Conservation (phyloP, 495 filamentous ascomycete species). For the Tuber aestivum region DNA sequence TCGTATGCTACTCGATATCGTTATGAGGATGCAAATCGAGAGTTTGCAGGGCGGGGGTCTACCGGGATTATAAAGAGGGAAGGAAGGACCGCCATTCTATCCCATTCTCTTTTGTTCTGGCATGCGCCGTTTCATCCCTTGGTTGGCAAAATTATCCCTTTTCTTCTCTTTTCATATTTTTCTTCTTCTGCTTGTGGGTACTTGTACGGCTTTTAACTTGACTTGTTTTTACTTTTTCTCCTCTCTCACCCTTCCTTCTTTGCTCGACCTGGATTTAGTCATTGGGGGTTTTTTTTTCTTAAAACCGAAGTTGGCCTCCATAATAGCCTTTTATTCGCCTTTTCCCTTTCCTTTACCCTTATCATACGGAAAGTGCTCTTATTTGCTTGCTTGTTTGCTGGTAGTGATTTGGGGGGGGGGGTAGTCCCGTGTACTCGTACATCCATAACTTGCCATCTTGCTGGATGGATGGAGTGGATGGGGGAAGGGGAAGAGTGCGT, state of each 20-base stretch:
- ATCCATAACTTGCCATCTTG: not conserved
- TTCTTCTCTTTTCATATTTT: constrained; percentile 7
- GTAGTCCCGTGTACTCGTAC: not conserved
- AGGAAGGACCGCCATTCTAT: not conserved
- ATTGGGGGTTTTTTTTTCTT: constrained; percentile 4
- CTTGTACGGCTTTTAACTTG: not conserved
- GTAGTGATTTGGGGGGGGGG: not conserved
- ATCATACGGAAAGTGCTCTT: not conserved
- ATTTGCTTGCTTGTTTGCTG: not conserved
- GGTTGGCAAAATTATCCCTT: not conserved
- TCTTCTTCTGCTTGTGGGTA: not conserved
- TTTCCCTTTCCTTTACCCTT: not conserved
- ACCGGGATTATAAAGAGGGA: not conserved
- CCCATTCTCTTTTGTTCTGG: not conserved
- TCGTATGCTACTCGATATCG: constrained; percentile 24
- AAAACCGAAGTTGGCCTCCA: not conserved
- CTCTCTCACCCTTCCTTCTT: not conserved
- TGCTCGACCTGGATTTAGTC: not conserved
- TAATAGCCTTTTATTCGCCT: not conserved
- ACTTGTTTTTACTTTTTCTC: constrained; percentile 2
- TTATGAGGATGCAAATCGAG: constrained; percentile 39
- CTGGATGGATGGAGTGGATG: not conserved
- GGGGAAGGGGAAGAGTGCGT: not conserved
- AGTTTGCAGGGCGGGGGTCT: constrained; percentile 18
- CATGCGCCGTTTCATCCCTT: not conserved